phyloP scores from a whole-genome alignment of 768 basidiomycete species.

The Suillus luteus region DNA sequence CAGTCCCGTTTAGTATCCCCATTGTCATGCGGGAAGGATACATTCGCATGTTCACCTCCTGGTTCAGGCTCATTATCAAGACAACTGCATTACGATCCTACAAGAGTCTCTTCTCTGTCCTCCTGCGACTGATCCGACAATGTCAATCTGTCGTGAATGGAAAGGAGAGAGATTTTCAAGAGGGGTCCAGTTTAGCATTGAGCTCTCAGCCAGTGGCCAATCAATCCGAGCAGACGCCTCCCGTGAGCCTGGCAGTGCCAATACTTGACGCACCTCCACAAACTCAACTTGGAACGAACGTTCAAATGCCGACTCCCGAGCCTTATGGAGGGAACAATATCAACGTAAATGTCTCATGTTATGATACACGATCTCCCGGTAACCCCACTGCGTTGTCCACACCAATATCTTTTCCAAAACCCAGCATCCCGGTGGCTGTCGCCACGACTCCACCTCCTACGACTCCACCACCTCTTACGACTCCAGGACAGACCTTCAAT shows the following conservation, averaged over 20 bases:
- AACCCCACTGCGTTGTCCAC: too few relatives aligned
- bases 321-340: not conserved
- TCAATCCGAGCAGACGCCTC: not conserved
- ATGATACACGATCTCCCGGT: not conserved
- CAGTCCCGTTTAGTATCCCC: not conserved
- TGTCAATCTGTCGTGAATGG: not conserved
- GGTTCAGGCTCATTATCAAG: conserved; percentile 1
- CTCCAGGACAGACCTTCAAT: not conserved
- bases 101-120: not conserved
- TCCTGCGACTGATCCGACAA: not conserved
- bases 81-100: not conserved
- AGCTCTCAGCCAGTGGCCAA: conserved; percentile 2
- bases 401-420: not conserved
- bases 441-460: not conserved
- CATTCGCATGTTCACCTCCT: not conserved
- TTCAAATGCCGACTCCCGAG: not conserved
- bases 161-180: not conserved
- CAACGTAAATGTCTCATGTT: too few relatives aligned
- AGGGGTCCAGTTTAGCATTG: not conserved
- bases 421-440: not conserved
- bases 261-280: not conserved
- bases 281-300: conserved; percentile 8
- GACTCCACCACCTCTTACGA: not conserved
- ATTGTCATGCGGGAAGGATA: not conserved
- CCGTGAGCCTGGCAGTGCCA: not conserved